Base-by-base conservation (phyloP, 2,329 filamentous ascomycete species). In the Aphanoascus verrucosus region DNA sequence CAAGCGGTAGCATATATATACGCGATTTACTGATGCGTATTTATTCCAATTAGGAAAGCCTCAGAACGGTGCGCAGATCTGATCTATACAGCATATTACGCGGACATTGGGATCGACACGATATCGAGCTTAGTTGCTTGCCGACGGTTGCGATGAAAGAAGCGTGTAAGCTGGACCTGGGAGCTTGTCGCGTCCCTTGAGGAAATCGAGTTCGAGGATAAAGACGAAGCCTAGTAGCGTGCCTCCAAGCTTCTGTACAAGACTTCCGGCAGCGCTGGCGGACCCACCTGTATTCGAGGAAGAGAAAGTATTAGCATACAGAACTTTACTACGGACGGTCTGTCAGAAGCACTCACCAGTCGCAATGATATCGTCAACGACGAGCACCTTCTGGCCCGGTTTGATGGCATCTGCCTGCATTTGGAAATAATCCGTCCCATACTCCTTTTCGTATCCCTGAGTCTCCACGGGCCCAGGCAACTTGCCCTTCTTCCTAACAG, bases 311-410 rank as follows among this genome's bases (percentile, higher is more conserved):
- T 55, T 46, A 56, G 53, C 40, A 15, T 23, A 52, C 7, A 19
- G 23, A 35, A 14, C 9, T 12, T 28, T 7, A 5, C 4, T 38
- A 49, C 9, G 20, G 14, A 31, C 9, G 3, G 7, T 3, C 23
- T 28, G 23, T 28, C 5, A 15, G n/a, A 20, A 32, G 23, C 32
- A 48, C 45, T 70, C 77, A 95, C 91, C 91, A 60, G 93, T 98
- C 54, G 93, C 93, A 74, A 98, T 97, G 66, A 98, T 94, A 69
- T 98, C 93, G 71, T 98, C 93, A 32, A 98, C 89, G 60, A 98
- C 80, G 58, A 98, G 75, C 55, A 95, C 91, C 70, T 85, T 90
- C 74, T 95, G 88, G 35, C 90, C 90, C 49, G 81, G 78, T 73
- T 86, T 84, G 64, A 98, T 84, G 43, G 85, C 84, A 70, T 86